Base-by-base conservation (phyloP, 176 grass and related monocot genomes). In the Pontederia paniculata region DNA sequence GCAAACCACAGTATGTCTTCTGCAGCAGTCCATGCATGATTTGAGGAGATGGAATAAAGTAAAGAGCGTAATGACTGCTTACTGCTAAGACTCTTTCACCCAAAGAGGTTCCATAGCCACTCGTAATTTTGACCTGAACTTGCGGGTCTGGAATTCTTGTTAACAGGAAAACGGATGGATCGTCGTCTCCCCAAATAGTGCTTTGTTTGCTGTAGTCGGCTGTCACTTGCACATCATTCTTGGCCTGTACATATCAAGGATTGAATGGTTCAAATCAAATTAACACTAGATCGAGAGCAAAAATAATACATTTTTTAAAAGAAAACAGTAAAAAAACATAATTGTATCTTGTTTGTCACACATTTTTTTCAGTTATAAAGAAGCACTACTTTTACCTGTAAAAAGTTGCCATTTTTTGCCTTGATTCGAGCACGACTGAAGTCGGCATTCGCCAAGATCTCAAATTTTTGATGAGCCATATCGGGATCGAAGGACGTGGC, bases 81-180 rank as follows among this genome's bases (percentile, higher is more conserved):
- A 83, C 84, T 43, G 9, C 62, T 47, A 88, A 54, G 21, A 88
- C 69, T 46, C 55, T 4, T 1, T 44, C 41, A 7, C 79, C 84
- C 1, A 72, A 54, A 9, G 25, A 41, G 14, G 46, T 48, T 2
- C 84, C 73, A 60, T 83, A 88, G 10, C 85, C 85, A 64, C 83
- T 88, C 20, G 76, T 83, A 25, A 88, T 57, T 44, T 88, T 76
- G 63, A 73, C 80, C 55, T 88, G 80, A 28, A 76, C 85, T 57
- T 68, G 68, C 22, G 83, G n/a, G 28, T 17, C 12, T 6, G 14
- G 13, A 21, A 77, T 12, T 11, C 16, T 77, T 2, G 8, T 80
- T 12, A 76, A 67, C 8, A 45, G 6, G 60, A 88, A 88, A 12
- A 88, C 85, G 0, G 85, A 88, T 13, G 85, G 85, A 17, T 88